These are phyloP conservation scores for Exophiala phaeomuriformis DNA, from an alignment of 2,329 filamentous ascomycete species.

Conservation along the genomic window DNA sequence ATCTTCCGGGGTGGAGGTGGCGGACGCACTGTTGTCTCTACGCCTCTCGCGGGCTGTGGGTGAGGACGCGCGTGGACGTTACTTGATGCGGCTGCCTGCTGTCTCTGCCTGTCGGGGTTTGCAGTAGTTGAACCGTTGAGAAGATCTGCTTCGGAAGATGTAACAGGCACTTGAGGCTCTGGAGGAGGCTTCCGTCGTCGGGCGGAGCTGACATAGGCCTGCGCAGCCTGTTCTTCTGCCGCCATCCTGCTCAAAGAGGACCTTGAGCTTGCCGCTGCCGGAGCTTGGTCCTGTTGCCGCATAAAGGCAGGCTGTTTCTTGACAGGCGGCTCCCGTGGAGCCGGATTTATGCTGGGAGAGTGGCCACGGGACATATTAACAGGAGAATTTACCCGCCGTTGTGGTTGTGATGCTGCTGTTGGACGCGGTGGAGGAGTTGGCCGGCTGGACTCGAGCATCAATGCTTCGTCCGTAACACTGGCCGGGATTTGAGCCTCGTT, in stretches of 20 bases:
- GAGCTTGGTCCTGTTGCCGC: constrained; percentile 49
- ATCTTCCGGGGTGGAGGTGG: constrained; percentile 41
- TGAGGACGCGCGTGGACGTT: constrained; percentile 31
- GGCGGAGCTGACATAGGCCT: constrained; percentile 82
- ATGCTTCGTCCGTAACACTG: constrained; percentile 46
- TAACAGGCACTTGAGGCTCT: constrained; percentile 39
- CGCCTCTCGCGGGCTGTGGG: constrained; percentile 11
- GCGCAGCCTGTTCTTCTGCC: constrained; percentile 69
- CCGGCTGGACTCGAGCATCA: constrained; percentile 66
- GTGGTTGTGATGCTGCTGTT: constrained; percentile 22
- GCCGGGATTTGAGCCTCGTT: constrained; percentile 8
- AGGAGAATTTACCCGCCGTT: constrained; percentile 15
- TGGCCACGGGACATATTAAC: constrained; percentile 37
- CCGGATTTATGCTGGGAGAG: constrained; percentile 44
- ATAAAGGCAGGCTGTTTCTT: constrained; percentile 44
- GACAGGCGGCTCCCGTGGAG: constrained; percentile 36
- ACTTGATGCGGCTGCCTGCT: constrained; percentile 31
- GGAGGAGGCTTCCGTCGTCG: constrained; percentile 61
- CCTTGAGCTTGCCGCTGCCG: constrained; percentile 42
- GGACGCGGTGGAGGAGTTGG: constrained; percentile 45
- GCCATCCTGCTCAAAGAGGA: constrained; percentile 63
- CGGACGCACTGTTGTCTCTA: constrained; percentile 28
- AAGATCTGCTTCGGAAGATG: constrained; percentile 53
- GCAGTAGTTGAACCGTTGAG: constrained; percentile 44
- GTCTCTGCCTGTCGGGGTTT: constrained; percentile 22